Conservation (phyloP, 192 early-diverging fungal genomes). For the Allomyces arbusculus region DNA sequence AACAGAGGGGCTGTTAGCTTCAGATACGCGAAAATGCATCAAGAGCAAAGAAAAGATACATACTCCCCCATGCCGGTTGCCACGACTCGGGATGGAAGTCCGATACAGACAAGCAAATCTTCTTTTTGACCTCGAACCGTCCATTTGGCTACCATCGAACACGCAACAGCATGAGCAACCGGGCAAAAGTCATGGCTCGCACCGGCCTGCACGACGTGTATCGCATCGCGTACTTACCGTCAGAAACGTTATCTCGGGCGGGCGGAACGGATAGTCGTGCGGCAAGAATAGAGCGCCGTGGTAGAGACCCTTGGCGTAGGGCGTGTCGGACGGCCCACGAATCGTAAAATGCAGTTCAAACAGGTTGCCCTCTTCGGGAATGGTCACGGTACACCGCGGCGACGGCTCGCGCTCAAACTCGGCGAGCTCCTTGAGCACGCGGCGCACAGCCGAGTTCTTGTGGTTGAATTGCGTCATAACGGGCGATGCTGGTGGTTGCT, state of each 20-base stretch:
- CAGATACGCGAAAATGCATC: neutral
- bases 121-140: constrained; percentile 77
- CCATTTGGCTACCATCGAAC: constrained; percentile 34
- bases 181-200: neutral
- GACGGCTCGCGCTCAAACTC: neutral
- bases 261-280: constrained; percentile 88
- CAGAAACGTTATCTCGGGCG: constrained; percentile 54
- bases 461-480: too few relatives aligned
- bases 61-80: constrained; percentile 89
- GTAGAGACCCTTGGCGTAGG: constrained; percentile 41
- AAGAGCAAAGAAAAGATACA: constrained; percentile 5
- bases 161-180: neutral
- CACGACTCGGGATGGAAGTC: constrained; percentile 87
- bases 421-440: neutral
- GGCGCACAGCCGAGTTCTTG: neutral
- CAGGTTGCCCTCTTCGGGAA: constrained; percentile 46
- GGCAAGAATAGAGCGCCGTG: constrained; percentile 85
- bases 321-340: constrained; percentile 63
- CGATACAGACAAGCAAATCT: constrained; percentile 87
- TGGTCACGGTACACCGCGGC: neutral
- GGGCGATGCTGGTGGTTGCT: too few relatives aligned
- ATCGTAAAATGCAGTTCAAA: constrained; percentile 98
- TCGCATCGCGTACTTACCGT: too few relatives aligned
- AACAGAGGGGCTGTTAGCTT: neutral
- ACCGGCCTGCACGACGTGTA: neutral